These are phyloP conservation scores for Rubroshorea leprosula DNA, from an alignment of 345 rosid species.

Conservation along the genomic window DNA sequence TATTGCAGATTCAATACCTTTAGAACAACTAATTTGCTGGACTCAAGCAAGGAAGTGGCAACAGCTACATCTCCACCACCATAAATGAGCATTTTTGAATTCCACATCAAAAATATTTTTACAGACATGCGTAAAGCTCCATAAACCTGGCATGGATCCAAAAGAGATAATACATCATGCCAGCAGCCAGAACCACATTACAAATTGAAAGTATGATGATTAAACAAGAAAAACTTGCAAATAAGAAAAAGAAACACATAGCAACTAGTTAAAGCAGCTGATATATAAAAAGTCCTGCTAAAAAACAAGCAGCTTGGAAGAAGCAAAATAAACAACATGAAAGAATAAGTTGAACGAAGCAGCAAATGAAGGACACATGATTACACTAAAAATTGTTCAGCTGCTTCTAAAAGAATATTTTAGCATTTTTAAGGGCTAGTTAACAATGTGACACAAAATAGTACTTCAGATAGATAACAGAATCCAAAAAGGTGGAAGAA, in stretches of 20 bases:
- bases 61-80: conserved; percentile 79
- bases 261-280: conserved; percentile 2
- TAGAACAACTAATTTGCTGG: conserved; percentile 87
- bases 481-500: too few relatives aligned
- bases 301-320: background rate
- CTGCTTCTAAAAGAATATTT: too few relatives aligned
- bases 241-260: background rate
- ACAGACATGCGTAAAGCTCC: conserved; percentile 98
- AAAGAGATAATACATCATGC: conserved; percentile 9
- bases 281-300: background rate
- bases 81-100: conserved; percentile 81
- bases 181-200: background rate
- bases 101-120: conserved; percentile 95
- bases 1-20: conserved; percentile 42
- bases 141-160: conserved; percentile 56
- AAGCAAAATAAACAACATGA: background rate
- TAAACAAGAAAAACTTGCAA: background rate
- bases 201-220: background rate
- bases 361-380: background rate
- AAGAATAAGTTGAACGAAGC: background rate
- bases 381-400: too few relatives aligned
- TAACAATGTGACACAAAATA: too few relatives aligned
- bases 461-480: too few relatives aligned
- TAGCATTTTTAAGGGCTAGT: too few relatives aligned
- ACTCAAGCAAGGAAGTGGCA: conserved; percentile 85